These are phyloP conservation scores for Metschnikowia gruessii DNA, from an alignment of 805 yeast genomes.

Conservation along the genomic window DNA sequence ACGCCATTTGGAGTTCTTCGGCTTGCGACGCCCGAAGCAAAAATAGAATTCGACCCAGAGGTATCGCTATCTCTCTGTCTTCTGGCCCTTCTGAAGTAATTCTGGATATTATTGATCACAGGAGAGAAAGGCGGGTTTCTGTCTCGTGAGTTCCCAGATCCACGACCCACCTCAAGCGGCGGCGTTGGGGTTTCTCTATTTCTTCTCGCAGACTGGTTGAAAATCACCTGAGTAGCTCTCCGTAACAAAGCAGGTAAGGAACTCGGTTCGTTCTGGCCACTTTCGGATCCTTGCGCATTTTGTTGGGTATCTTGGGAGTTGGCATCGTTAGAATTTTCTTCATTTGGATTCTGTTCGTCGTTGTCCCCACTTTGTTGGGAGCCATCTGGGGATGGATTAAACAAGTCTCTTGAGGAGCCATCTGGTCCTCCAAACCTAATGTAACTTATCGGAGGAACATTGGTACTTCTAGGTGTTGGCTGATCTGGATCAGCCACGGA, in stretches of 20 bases:
- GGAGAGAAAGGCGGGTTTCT: conserved; percentile 18
- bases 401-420: conserved; percentile 1
- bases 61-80: conserved; percentile 9
- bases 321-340: background rate
- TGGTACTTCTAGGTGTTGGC: conserved; percentile 1
- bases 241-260: conserved; percentile 11
- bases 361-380: conserved; percentile 1
- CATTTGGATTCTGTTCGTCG: background rate
- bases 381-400: background rate
- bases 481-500: conserved; percentile 18
- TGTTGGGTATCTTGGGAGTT: background rate
- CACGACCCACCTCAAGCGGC: conserved; percentile 8
- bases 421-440: conserved; percentile 16
- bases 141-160: background rate
- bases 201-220: conserved; percentile 8
- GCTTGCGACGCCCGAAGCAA: conserved; percentile 49
- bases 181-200: conserved; percentile 11
- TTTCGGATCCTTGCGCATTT: background rate
- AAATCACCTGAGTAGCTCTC: conserved; percentile 15
- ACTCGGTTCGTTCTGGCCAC: background rate
- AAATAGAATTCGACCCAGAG: conserved; percentile 22
- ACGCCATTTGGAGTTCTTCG: conserved; percentile 46
- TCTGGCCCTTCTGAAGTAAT: conserved; percentile 12
- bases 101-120: conserved; percentile 17
- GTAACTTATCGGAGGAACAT: conserved; percentile 12